A percentile compares a stretch with the other conserved stretches of the same genome.
These are phyloP conservation scores for Microsporum canis DNA, from an alignment of 2,329 filamentous ascomycete genomes.

Conservation along the genomic window DNA sequence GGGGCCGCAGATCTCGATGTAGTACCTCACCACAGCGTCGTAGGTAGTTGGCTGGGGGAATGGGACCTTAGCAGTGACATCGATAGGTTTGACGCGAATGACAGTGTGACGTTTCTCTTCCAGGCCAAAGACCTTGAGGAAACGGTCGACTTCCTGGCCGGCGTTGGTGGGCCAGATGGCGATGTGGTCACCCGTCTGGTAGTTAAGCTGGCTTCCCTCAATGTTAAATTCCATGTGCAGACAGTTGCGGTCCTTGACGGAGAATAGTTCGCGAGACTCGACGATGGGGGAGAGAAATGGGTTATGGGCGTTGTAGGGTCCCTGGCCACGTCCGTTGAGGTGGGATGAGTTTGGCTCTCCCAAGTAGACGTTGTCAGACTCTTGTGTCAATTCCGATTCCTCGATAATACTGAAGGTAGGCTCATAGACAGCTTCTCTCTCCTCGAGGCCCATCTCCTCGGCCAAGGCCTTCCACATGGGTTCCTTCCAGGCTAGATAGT, in stretches of 20 bases:
- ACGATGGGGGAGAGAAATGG: slow-evolving; percentile 90
- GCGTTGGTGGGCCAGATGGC: slow-evolving; percentile 95
- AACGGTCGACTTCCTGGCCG: slow-evolving; percentile 80
- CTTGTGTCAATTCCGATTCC: slow-evolving; percentile 58
- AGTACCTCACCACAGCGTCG: slow-evolving; percentile 84
- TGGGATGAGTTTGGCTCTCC: slow-evolving; percentile 96
- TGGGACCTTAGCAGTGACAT: slow-evolving; percentile 91
- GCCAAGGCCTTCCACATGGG: slow-evolving; percentile 90
- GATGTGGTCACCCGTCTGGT: slow-evolving; percentile 95
- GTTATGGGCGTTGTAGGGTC: slow-evolving; percentile 92
- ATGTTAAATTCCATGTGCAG: slow-evolving; percentile 93
- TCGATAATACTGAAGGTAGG: slow-evolving; percentile 77
- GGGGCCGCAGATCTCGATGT: slow-evolving; percentile 90
- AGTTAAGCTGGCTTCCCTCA: slow-evolving; percentile 74
- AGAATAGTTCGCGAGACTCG: slow-evolving; percentile 86
- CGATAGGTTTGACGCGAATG: slow-evolving; percentile 78
- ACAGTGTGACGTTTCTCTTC: slow-evolving; percentile 67
- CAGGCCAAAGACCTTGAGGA: slow-evolving; percentile 68
- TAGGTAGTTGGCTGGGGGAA: slow-evolving; percentile 96
- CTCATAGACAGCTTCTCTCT: slow-evolving; percentile 93
- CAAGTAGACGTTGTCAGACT: slow-evolving; percentile 75
- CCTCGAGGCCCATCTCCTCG: slow-evolving; percentile 75
- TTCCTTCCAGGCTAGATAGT: slow-evolving; percentile 98
- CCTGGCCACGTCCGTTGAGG: slow-evolving; percentile 69
- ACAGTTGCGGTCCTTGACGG: slow-evolving; percentile 81